Conservation (phyloP, 2,329 filamentous ascomycete genomes). For the Elsinoe ampelina region DNA sequence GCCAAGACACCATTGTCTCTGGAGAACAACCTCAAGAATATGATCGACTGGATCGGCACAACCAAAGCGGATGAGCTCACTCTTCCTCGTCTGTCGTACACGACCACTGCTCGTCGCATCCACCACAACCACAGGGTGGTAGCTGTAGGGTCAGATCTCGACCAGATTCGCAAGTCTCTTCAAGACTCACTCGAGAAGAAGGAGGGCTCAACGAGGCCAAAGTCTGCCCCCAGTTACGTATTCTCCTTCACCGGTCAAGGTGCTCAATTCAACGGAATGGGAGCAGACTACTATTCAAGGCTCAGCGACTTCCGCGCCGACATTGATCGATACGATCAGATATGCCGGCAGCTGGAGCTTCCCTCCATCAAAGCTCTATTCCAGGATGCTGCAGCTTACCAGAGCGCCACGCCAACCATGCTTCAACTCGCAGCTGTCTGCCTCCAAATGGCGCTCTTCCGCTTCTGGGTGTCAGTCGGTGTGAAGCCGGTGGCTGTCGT, state of each 20-base stretch:
- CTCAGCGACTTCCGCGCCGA: conserved; percentile 11
- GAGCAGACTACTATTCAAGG: conserved; percentile 13
- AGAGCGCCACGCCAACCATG: conserved; percentile 15
- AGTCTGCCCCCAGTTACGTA: conserved; percentile 21
- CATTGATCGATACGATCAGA: conserved; percentile 13
- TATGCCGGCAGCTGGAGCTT: conserved; percentile 8
- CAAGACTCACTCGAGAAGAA: conserved; percentile 13
- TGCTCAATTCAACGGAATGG: conserved; percentile 21
- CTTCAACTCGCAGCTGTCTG: conserved; percentile 33
- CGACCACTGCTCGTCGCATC: conserved; percentile 50
- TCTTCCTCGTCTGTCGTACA: conserved; percentile 54
- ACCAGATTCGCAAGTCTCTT: conserved; percentile 24
- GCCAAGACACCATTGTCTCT: conserved; percentile 45
- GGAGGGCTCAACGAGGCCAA: conserved; percentile 16
- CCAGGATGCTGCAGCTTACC: background rate
- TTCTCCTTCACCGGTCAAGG: conserved; percentile 37
- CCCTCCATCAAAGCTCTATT: conserved; percentile 8
- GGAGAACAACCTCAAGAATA: conserved; percentile 46
- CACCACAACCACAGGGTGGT: conserved; percentile 34
- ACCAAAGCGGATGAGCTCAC: conserved; percentile 25
- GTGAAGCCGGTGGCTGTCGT: conserved; percentile 22
- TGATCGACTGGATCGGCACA: conserved; percentile 23
- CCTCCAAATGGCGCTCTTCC: conserved; percentile 34
- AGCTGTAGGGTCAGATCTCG: conserved; percentile 24
- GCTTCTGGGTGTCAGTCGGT: conserved; percentile 23